Conservation (phyloP, 345 rosid species). For the Gossypioides kirkii region DNA sequence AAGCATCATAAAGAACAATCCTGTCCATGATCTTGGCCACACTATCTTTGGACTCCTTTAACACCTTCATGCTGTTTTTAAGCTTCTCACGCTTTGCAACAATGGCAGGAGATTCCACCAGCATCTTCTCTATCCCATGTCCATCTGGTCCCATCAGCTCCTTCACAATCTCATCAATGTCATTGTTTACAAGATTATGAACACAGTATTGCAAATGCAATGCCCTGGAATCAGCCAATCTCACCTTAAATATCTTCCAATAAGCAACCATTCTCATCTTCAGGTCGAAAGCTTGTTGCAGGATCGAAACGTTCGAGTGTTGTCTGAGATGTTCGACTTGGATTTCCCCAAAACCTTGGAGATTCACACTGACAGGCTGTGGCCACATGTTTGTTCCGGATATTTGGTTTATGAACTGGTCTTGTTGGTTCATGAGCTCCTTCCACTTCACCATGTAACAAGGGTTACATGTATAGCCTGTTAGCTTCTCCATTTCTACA, state of each 20-base stretch:
- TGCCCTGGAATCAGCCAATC: neutral
- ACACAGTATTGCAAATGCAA: neutral
- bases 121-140: neutral
- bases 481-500: neutral
- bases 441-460: neutral
- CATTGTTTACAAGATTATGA: neutral
- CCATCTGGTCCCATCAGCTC: neutral
- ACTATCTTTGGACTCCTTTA: neutral
- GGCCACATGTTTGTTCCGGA: neutral
- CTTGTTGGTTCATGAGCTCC: neutral
- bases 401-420: neutral
- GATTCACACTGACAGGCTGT: too few species aligned
- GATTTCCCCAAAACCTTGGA: too few species aligned
- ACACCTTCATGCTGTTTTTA: neutral
- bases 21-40: neutral
- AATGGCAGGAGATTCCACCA: neutral
- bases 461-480: neutral
- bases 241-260: neutral
- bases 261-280: neutral
- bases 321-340: neutral
- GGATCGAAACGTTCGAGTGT: neutral
- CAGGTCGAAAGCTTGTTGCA: neutral
- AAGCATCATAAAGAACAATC: neutral
- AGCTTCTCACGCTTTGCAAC: slow-evolving; percentile 1
- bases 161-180: neutral